Base-by-base conservation (phyloP, 805 yeast species). In the Tetrapisispora fleetii region DNA sequence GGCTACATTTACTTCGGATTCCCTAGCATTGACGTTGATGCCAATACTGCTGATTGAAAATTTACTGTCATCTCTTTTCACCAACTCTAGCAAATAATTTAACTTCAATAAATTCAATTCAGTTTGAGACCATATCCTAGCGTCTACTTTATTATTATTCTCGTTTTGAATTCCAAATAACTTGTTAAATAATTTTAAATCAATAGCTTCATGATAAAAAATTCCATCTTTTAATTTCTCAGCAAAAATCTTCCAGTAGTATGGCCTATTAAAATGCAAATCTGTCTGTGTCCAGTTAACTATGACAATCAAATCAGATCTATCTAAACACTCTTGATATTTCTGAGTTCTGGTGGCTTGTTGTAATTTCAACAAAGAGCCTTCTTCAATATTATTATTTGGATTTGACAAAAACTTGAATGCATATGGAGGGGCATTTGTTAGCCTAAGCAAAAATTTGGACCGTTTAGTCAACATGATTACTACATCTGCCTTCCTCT, bases 221-320 rank as follows among this genome's bases (percentile, higher is more conserved):
- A 17, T 19, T 11, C 40, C 48, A 22, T 28, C 37, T 5, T 30
- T n/a, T 14, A 16, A n/a, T 22, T 21, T 21, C 3, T 44, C 37
- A 19, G 46, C 52, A 28, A 52, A 54, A 22, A 36, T 35, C 7
- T 43, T 37, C 57, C 57, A 54, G 18, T 37, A 50, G 39, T 50
- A 48, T 8, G 17, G 37, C 18, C 24, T 40, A 27, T 46, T 18
- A 8, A 46, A 18, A 11, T 3, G 16, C 14, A 39, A 10, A 33
- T 46, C 44, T 11, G 42, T 37, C 13, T 36, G 40, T 7, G 13
- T 18, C 50, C 50, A 48, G 21, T 30, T 45, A 22, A 43, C 28
- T 6, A 44, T 17, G 14, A 48, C 22, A 3, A 43, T n/a, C 14
- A 46, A 16, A 30, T 44, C 44, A 18, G 40, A 33, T 8, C 35